Evolutionary conservation across 495 filamentous ascomycete species (phyloP).

Genomic region (Immersiella caudata): DNA sequence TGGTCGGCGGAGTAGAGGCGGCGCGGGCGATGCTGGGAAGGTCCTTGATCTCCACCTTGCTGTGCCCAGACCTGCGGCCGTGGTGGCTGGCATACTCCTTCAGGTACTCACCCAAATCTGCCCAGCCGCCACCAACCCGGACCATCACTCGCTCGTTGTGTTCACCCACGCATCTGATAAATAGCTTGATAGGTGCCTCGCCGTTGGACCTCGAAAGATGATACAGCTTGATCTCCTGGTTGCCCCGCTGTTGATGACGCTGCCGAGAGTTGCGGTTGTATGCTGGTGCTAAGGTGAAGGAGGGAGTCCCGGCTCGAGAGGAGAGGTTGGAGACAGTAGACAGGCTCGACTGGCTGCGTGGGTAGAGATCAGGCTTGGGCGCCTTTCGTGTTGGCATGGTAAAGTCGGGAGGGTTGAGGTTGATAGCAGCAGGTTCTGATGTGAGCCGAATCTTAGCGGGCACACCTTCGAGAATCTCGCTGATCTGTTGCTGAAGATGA

Average conservation of each 20-base stretch:
- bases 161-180: conserved; percentile 89
- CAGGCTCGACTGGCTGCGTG: conserved; percentile 47
- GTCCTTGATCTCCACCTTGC: conserved; percentile 64
- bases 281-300: conserved; percentile 70
- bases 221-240: conserved; percentile 82
- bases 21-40: conserved; percentile 39
- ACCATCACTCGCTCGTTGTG: conserved; percentile 95
- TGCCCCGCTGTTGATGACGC: conserved; percentile 44
- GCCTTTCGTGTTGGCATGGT: conserved; percentile 45
- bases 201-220: conserved; percentile 85
- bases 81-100: conserved; percentile 91
- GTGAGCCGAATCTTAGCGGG: conserved; percentile 79
- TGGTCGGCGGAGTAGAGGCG: conserved; percentile 48
- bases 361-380: conserved; percentile 38
- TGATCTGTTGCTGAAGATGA: conserved; percentile 82
- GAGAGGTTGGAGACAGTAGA: conserved; percentile 42
- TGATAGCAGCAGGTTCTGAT: conserved; percentile 50
- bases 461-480: conserved; percentile 76
- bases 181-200: conserved; percentile 85
- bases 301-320: conserved; percentile 64
- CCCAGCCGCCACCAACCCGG: conserved; percentile 94
- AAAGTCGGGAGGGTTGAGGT: conserved; percentile 53
- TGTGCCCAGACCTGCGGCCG: conserved; percentile 57
- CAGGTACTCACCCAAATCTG: conserved; percentile 92
- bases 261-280: conserved; percentile 47